A percentile compares a stretch with the other conserved stretches of the same genome.
phyloP scores from a whole-genome alignment of 2,329 filamentous ascomycete species.

The Diaporthe sp. region DNA sequence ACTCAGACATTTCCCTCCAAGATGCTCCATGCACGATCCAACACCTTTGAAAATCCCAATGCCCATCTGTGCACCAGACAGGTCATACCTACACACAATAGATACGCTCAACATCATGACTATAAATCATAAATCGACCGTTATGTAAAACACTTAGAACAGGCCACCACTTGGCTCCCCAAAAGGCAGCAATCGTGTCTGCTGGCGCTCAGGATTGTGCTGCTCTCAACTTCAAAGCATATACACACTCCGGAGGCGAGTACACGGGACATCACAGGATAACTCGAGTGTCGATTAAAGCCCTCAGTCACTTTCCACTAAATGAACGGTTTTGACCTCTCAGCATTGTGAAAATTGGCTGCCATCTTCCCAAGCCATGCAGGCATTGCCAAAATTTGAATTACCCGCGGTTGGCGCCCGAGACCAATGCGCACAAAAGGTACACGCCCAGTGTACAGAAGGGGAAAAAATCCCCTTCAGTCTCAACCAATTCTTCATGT shows the following conservation, averaged over 20 bases:
- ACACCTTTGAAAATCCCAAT: too few relatives aligned
- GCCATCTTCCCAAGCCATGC: neutral
- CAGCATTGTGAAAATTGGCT: neutral
- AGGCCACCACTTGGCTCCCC: too few relatives aligned
- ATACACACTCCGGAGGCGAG: neutral
- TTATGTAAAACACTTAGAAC: too few relatives aligned
- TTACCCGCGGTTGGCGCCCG: neutral
- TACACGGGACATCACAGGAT: neutral
- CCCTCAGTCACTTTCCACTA: neutral
- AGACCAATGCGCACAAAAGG: too few relatives aligned
- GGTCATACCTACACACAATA: too few relatives aligned
- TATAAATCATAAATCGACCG: too few relatives aligned
- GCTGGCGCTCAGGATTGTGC: neutral
- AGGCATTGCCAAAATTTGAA: neutral
- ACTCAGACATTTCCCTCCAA: too few relatives aligned
- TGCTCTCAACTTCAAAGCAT: neutral
- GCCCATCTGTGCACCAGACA: too few relatives aligned
- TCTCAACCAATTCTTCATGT: neutral
- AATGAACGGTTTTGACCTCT: too few relatives aligned
- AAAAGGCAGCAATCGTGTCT: neutral
- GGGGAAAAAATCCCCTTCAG: neutral
- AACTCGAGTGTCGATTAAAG: neutral
- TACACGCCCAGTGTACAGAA: neutral
- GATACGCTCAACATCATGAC: too few relatives aligned
- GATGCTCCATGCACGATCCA: too few relatives aligned